Percentiles rank a stretch among this genome's conserved stretches.
Evolutionary conservation across 2,329 filamentous ascomycete genomes (phyloP).

Genomic region (Xylaria polymorpha): DNA sequence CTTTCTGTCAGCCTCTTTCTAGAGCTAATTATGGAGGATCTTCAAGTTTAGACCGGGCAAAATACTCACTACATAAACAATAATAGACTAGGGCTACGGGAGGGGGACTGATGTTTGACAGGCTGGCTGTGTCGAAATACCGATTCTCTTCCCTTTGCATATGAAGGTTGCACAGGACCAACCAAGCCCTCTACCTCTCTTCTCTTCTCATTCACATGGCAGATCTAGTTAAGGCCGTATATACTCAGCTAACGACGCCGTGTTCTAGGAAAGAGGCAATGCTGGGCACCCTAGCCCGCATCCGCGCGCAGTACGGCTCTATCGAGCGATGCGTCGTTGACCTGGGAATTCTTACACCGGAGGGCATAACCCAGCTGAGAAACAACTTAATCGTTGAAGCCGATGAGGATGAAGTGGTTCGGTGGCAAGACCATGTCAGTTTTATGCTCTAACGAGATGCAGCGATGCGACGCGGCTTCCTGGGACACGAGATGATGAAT

Average conservation of each 20-base stretch:
- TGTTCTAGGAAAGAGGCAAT: conserved; percentile 59
- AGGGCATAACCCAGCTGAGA: conserved; percentile 59
- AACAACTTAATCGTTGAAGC: conserved; percentile 48
- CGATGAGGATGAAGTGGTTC: conserved; percentile 40
- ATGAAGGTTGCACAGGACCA: not conserved
- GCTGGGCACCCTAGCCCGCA: conserved; percentile 62
- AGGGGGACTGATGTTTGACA: not conserved
- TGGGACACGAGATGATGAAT: conserved; percentile 17
- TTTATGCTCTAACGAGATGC: conserved; percentile 30
- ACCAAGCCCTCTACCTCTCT: not conserved
- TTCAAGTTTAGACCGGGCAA: too few species aligned
- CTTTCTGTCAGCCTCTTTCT: not conserved
- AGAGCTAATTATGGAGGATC: not conserved
- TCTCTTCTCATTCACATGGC: not conserved
- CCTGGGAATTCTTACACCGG: conserved; percentile 66
- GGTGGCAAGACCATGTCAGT: conserved; percentile 48
- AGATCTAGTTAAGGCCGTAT: not conserved
- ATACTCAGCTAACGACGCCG: conserved; percentile 34
- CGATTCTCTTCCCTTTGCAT: not conserved
- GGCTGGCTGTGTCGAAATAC: not conserved
- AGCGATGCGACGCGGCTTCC: not conserved
- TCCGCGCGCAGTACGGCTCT: conserved; percentile 70
- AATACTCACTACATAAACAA: not conserved
- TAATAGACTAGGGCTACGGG: not conserved
- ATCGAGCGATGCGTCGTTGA: conserved; percentile 71